These are phyloP conservation scores for Trematosphaeria pertusa DNA, from an alignment of 2,329 filamentous ascomycete species.

Conservation along the genomic window DNA sequence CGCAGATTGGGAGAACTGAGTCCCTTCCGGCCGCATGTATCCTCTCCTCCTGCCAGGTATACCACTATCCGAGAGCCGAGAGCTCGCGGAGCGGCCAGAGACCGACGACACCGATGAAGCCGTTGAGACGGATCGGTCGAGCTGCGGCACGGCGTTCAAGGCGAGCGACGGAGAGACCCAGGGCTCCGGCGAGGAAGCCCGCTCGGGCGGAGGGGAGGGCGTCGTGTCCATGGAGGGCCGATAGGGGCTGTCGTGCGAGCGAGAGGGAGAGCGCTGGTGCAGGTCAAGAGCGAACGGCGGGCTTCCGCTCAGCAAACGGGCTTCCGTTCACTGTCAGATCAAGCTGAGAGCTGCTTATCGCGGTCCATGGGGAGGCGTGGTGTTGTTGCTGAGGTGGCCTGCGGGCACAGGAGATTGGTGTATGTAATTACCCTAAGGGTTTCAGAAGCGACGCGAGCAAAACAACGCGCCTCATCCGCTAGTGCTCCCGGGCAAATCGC, in stretches of 20 bases:
- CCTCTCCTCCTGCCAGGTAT: slow-evolving; percentile 68
- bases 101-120: slow-evolving; percentile 61
- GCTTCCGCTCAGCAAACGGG: no score
- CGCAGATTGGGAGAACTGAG: slow-evolving; percentile 89
- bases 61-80: slow-evolving; percentile 54
- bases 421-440: slow-evolving; percentile 27
- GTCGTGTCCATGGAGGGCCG: slow-evolving; percentile 37
- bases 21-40: slow-evolving; percentile 86
- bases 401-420: slow-evolving; percentile 29
- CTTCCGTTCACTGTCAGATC: no score
- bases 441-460: slow-evolving; percentile 21
- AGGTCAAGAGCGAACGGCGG: background rate
- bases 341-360: no score
- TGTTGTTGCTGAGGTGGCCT: slow-evolving; percentile 33
- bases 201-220: slow-evolving; percentile 53
- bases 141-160: slow-evolving; percentile 63
- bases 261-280: slow-evolving; percentile 18
- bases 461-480: slow-evolving; percentile 23
- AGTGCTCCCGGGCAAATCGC: slow-evolving; percentile 1
- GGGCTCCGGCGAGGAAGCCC: slow-evolving; percentile 66
- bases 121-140: slow-evolving; percentile 70
- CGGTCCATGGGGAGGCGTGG: slow-evolving; percentile 8
- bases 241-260: no score
- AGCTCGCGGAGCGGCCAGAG: slow-evolving; percentile 72
- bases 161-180: slow-evolving; percentile 68